Evolutionary conservation across 2,329 filamentous ascomycete species (phyloP).

Genomic region (Fusarium oligoseptatum): DNA sequence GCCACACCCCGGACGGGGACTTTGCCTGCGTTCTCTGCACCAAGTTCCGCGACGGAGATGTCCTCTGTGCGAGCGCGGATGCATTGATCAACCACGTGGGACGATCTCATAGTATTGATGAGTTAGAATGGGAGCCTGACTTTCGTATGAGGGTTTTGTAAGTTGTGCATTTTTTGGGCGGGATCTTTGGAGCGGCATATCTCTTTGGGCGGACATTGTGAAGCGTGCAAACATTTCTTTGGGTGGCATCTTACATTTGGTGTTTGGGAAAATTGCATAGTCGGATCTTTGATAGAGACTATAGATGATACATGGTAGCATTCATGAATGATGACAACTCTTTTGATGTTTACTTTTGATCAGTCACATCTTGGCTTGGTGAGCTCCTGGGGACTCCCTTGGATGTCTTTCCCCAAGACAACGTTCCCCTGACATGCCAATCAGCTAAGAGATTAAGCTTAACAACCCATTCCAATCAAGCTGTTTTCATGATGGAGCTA

Average conservation of each 20-base stretch:
- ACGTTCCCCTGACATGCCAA: not conserved
- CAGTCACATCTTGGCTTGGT: not conserved
- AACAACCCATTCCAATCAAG: not conserved
- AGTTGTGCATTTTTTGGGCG: not conserved
- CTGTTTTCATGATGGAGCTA: not conserved
- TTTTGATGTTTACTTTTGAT: not conserved
- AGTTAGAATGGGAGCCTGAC: slow-evolving; percentile 42
- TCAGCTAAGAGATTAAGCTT: not conserved
- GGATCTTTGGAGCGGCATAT: not conserved
- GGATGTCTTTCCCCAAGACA: not conserved
- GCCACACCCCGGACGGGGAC: slow-evolving; percentile 41
- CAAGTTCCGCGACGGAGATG: slow-evolving; percentile 36
- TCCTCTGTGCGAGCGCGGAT: slow-evolving; percentile 37
- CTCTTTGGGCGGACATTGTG: not conserved
- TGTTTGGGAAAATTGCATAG: not conserved
- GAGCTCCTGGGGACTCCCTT: not conserved
- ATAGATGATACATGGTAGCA: not conserved
- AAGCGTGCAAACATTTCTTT: not conserved
- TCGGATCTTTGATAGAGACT: not conserved
- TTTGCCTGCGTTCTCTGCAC: slow-evolving; percentile 42
- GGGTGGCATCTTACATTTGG: slow-evolving; percentile 1
- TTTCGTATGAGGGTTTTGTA: slow-evolving; percentile 21
- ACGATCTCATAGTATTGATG: slow-evolving; percentile 24
- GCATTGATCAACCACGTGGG: slow-evolving; percentile 39
- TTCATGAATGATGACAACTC: slow-evolving; percentile 3